These are phyloP conservation scores for Pholiota molesta DNA, from an alignment of 768 basidiomycete species.

Conservation along the genomic window DNA sequence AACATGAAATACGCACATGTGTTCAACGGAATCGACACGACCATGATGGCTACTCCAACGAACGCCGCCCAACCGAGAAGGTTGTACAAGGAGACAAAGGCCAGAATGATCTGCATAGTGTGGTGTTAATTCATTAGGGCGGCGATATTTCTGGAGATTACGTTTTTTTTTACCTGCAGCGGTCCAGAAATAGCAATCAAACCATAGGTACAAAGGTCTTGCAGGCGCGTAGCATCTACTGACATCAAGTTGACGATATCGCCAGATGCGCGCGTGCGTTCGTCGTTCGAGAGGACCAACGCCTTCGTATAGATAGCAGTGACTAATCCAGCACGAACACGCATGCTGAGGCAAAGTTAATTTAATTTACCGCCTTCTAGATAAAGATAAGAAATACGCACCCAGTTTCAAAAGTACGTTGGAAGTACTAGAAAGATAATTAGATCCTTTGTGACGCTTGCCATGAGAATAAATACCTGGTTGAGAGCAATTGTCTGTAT, in stretches of 20 bases:
- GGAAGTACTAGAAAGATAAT: constrained; percentile 69
- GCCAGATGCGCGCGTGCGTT: constrained; percentile 78
- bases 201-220: constrained; percentile 82
- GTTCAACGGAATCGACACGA: constrained; percentile 78
- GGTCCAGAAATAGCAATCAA: constrained; percentile 87
- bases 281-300: constrained; percentile 83
- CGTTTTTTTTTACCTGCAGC: constrained; percentile 65
- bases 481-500: constrained; percentile 79
- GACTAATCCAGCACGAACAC: constrained; percentile 89
- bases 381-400: constrained; percentile 19
- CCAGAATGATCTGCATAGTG: constrained; percentile 67
- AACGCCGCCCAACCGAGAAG: constrained; percentile 93
- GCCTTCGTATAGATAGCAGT: constrained; percentile 86
- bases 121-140: neutral
- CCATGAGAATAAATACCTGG: constrained; percentile 59
- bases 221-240: constrained; percentile 78
- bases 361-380: neutral
- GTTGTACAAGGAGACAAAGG: constrained; percentile 88
- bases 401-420: constrained; percentile 78
- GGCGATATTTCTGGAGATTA: neutral
- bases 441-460: neutral
- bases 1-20: constrained; percentile 42
- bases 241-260: constrained; percentile 96
- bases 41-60: constrained; percentile 87
- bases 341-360: constrained; percentile 57